These are phyloP conservation scores for Yueomyces sp. DNA, from an alignment of 805 yeast species.

Conservation along the genomic window DNA sequence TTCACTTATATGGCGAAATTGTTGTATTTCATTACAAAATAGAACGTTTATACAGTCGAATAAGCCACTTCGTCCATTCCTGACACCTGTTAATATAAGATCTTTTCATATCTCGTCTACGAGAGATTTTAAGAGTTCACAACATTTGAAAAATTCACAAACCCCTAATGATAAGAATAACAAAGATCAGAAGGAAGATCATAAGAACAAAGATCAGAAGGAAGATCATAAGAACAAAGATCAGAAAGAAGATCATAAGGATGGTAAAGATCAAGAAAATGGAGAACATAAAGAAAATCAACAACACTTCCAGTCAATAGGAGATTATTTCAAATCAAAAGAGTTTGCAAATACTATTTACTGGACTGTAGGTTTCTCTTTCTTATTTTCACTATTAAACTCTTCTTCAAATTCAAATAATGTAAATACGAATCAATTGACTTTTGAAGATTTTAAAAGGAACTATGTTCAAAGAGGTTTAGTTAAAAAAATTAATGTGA, in stretches of 20 bases:
- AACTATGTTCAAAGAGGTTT: conserved; percentile 64
- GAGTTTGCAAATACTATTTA: conserved; percentile 29
- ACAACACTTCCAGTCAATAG: conserved; percentile 11
- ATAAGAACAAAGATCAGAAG: not conserved
- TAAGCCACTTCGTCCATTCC: no score
- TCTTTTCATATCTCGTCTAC: no score
- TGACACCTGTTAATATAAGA: no score
- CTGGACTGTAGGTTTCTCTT: conserved; percentile 26
- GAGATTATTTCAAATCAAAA: conserved; percentile 29
- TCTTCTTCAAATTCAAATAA: conserved; percentile 12
- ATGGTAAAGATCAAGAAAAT: conserved; percentile 8
- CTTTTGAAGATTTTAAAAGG: conserved; percentile 79
- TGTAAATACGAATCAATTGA: conserved; percentile 22
- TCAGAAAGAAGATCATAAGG: conserved; percentile 1
- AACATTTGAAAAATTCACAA: no score
- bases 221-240: not conserved
- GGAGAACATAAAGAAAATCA: conserved; percentile 9
- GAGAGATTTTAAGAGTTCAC: no score
- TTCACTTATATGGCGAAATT: no score
- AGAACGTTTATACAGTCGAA: no score
- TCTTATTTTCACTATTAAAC: conserved; percentile 25
- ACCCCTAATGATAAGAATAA: no score
- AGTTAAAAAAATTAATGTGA: conserved; percentile 60
- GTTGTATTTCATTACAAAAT: no score
- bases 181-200: no score